phyloP scores from a whole-genome alignment of 306 rosid genomes.

The Rosa multiflora region DNA sequence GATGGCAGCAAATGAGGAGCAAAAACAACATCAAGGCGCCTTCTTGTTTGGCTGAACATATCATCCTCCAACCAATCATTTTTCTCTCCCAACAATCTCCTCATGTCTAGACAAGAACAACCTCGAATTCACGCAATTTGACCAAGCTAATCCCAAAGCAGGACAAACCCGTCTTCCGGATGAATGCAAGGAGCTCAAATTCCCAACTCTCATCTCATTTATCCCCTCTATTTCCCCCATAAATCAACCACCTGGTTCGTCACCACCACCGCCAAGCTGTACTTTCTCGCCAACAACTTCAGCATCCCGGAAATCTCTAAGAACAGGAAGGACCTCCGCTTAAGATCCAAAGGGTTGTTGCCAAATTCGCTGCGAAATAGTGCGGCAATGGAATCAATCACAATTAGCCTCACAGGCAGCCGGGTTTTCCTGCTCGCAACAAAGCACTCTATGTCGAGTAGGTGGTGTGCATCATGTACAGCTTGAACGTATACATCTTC shows the following conservation, averaged over 20 bases:
- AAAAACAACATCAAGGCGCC: conserved; percentile 65
- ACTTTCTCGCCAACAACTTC: conserved; percentile 56
- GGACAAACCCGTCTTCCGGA: conserved; percentile 76
- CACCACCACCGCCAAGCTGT: conserved; percentile 64
- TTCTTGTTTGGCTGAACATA: conserved; percentile 29
- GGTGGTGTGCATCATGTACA: conserved; percentile 46
- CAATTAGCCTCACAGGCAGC: conserved; percentile 56
- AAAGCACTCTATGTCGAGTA: conserved; percentile 43
- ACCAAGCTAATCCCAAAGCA: conserved; percentile 85
- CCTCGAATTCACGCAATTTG: conserved; percentile 85
- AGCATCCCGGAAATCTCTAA: conserved; percentile 69
- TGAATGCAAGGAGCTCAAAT: conserved; percentile 42
- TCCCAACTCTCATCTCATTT: conserved; percentile 64
- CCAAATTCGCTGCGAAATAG: conserved; percentile 81
- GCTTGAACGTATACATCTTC: conserved; percentile 45
- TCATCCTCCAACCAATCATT: background rate
- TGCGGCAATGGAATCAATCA: conserved; percentile 87
- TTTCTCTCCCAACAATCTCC: conserved; percentile 27
- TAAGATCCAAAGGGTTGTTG: conserved; percentile 56
- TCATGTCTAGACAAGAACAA: conserved; percentile 60
- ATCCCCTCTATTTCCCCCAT: conserved; percentile 38
- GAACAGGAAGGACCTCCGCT: conserved; percentile 60
- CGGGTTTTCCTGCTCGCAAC: conserved; percentile 20
- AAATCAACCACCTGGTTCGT: conserved; percentile 84
- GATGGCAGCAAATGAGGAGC: conserved; percentile 78